Evolutionary conservation across 768 basidiomycete species (phyloP).

Genomic region (Mycena epipterygia): DNA sequence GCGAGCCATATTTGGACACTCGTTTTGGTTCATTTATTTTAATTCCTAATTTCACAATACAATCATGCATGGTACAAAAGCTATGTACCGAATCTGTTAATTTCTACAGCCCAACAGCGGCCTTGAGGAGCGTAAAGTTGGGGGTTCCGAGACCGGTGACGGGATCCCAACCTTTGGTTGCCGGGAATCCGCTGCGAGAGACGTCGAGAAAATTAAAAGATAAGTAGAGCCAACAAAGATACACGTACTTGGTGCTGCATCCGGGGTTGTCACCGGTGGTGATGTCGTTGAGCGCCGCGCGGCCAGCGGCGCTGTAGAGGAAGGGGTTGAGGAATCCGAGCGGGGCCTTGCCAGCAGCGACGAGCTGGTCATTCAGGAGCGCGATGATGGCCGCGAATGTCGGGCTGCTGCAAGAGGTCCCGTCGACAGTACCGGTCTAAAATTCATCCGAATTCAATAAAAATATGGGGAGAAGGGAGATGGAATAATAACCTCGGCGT

Average conservation of each 20-base stretch:
- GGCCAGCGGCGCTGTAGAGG: slow-evolving; percentile 23
- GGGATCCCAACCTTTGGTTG: slow-evolving; percentile 10
- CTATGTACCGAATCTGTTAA: too few species aligned
- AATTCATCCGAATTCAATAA: not conserved
- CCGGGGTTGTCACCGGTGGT: slow-evolving; percentile 24
- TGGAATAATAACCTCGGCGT: not conserved
- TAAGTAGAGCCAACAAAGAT: not conserved
- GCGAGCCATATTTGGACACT: too few species aligned
- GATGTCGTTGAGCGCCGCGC: slow-evolving; percentile 24
- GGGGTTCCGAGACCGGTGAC: slow-evolving; percentile 25
- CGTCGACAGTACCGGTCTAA: slow-evolving; percentile 21
- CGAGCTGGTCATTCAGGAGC: slow-evolving; percentile 21
- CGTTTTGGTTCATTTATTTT: too few species aligned
- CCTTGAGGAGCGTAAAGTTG: slow-evolving; percentile 2
- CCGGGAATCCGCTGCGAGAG: slow-evolving; percentile 6
- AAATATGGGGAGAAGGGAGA: not conserved
- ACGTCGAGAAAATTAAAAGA: not conserved
- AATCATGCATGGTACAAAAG: too few species aligned
- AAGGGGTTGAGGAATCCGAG: slow-evolving; percentile 30
- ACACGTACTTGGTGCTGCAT: slow-evolving; percentile 21
- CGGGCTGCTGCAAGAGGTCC: slow-evolving; percentile 14
- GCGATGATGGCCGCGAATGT: slow-evolving; percentile 16
- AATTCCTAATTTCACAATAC: too few species aligned
- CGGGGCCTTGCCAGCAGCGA: slow-evolving; percentile 16
- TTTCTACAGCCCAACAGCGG: slow-evolving; percentile 3